Conservation (phyloP, 73 alveolate genomes). For the Paraurostyla sp. region DNA sequence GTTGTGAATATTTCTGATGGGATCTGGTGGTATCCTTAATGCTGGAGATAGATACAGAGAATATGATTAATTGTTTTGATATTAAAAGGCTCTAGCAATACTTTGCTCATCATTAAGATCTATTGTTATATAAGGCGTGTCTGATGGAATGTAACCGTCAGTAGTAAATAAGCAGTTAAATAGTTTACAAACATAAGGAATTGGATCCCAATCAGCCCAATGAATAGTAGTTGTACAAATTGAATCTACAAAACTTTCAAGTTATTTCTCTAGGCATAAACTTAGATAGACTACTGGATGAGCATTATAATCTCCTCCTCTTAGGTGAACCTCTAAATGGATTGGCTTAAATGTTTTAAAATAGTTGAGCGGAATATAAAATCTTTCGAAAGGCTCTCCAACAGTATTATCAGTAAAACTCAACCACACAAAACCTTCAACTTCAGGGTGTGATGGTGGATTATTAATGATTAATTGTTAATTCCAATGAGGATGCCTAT, state of each 20-base stretch:
- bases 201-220: constrained; percentile 95
- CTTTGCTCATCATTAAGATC: constrained; percentile 93
- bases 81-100: constrained; percentile 90
- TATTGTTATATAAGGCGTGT: constrained; percentile 88
- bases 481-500: constrained; percentile 98
- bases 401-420: constrained; percentile 89
- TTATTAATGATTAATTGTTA: constrained; percentile 91
- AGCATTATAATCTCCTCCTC: constrained; percentile 84
- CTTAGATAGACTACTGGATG: constrained; percentile 92
- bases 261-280: constrained; percentile 94
- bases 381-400: constrained; percentile 91
- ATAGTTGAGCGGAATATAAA: constrained; percentile 90
- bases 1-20: constrained; percentile 90
- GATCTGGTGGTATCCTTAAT: constrained; percentile 95
- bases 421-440: constrained; percentile 96
- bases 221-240: constrained; percentile 91
- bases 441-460: constrained; percentile 86
- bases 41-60: constrained; percentile 88
- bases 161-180: constrained; percentile 91
- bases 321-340: constrained; percentile 87
- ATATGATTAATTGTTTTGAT: constrained; percentile 84
- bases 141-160: constrained; percentile 89
- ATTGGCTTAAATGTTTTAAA: constrained; percentile 96
- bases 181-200: constrained; percentile 90
- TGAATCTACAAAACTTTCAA: constrained; percentile 92